Evolutionary conservation across 805 yeast genomes (phyloP).

Genomic region (Pichia membranifaciens): DNA sequence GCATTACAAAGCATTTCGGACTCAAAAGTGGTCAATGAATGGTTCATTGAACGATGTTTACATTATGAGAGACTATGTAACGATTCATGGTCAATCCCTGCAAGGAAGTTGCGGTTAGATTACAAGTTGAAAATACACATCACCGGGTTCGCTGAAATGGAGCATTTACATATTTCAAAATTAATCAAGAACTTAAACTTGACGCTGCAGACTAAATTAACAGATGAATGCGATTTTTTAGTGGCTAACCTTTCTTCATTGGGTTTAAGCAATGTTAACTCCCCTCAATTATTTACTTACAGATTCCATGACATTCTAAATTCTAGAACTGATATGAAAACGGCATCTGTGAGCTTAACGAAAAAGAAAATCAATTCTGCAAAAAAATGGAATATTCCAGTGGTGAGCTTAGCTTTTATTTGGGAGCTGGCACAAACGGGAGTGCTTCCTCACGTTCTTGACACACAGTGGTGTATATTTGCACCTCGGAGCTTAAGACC

Average conservation of each 20-base stretch:
- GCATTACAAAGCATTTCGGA: conserved; percentile 16
- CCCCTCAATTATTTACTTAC: conserved; percentile 39
- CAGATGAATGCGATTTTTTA: conserved; percentile 48
- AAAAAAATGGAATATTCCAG: conserved; percentile 50
- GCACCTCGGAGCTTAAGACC: conserved; percentile 30
- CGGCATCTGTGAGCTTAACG: conserved; percentile 33
- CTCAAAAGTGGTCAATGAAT: conserved; percentile 28
- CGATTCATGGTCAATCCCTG: conserved; percentile 28
- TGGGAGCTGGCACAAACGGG: conserved; percentile 45
- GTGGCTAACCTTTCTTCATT: conserved; percentile 47
- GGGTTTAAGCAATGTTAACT: conserved; percentile 34
- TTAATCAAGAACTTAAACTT: conserved; percentile 53
- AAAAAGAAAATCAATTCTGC: conserved; percentile 54
- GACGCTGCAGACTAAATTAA: conserved; percentile 42
- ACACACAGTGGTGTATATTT: conserved; percentile 50
- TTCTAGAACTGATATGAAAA: conserved; percentile 7
- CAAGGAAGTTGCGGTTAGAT: conserved; percentile 23
- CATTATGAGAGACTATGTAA: conserved; percentile 15
- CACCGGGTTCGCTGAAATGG: conserved; percentile 29
- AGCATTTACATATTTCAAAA: conserved; percentile 38
- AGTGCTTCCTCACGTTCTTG: conserved; percentile 35
- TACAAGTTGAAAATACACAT: conserved; percentile 29
- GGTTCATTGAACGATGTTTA: conserved; percentile 31
- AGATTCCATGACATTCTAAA: conserved; percentile 28
- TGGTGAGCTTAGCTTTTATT: conserved; percentile 48